A percentile compares a stretch with the other conserved stretches of the same genome.
Evolutionary conservation across 73 alveolate genomes (phyloP).

Genomic region (Urostyla sp.): DNA sequence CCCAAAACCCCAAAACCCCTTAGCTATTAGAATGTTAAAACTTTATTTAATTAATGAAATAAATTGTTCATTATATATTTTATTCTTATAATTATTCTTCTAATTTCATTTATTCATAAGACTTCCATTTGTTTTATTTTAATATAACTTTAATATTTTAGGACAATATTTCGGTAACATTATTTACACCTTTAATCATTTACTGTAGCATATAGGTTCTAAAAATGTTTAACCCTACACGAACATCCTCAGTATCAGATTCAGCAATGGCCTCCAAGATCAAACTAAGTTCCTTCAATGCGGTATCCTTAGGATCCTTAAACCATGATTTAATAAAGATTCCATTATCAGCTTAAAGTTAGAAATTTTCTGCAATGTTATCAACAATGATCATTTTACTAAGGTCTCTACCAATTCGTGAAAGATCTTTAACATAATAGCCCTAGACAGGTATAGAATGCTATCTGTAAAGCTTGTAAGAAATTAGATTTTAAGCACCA

Average conservation of each 20-base stretch:
- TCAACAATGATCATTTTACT: slow-evolving; percentile 82
- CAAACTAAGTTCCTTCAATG: slow-evolving; percentile 78
- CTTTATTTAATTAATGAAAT: too few species aligned
- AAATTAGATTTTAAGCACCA: slow-evolving; percentile 70
- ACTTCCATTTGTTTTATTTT: too few species aligned
- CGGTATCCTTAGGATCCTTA: slow-evolving; percentile 86
- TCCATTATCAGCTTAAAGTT: slow-evolving; percentile 89
- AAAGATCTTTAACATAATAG: slow-evolving; percentile 79
- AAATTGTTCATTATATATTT: too few species aligned
- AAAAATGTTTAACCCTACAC: slow-evolving; percentile 81
- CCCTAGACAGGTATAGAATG: slow-evolving; percentile 82
- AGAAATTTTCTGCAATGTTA: slow-evolving; percentile 86
- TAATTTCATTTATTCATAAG: too few species aligned
- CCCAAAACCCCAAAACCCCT: too few species aligned
- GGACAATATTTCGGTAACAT: slow-evolving; percentile 57
- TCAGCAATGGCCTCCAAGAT: slow-evolving; percentile 75
- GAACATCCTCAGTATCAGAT: slow-evolving; percentile 80
- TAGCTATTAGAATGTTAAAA: too few species aligned
- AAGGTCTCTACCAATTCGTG: slow-evolving; percentile 88
- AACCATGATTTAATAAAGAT: slow-evolving; percentile 89
- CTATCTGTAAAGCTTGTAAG: slow-evolving; percentile 87
- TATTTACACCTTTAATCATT: slow-evolving; percentile 81
- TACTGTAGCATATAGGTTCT: slow-evolving; percentile 84
- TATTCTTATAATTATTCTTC: too few species aligned
- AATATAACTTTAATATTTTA: slow-evolving; percentile 33